Percentiles rank a stretch among this genome's conserved stretches.
Conservation (phyloP, 2,329 filamentous ascomycete species). For the Tolypocladium endophyticum region DNA sequence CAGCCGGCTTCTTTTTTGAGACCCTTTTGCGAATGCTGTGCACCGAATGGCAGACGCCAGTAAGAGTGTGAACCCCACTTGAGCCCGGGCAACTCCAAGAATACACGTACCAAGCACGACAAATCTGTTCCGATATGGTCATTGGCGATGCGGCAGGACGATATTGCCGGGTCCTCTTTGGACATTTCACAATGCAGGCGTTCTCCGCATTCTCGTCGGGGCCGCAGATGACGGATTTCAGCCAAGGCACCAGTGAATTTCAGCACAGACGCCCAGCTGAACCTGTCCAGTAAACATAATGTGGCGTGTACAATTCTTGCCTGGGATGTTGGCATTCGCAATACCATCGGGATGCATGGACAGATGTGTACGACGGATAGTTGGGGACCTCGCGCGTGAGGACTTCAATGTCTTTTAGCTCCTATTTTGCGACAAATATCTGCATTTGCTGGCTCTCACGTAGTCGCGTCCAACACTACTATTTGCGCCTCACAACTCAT, state of each 20-base stretch:
- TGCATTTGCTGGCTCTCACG: neutral
- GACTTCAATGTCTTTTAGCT: neutral
- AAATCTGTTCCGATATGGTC: neutral
- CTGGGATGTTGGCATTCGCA: too few relatives aligned
- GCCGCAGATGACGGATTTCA: neutral
- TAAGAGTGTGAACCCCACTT: neutral
- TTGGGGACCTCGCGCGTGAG: neutral
- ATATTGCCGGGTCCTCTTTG: neutral
- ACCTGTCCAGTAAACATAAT: constrained; percentile 23
- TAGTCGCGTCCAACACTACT: neutral
- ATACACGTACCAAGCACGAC: neutral
- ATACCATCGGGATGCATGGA: neutral
- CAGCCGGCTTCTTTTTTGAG: neutral
- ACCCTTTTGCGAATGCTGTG: neutral
- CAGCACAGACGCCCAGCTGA: constrained; percentile 12
- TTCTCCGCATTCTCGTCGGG: neutral
- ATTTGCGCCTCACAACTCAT: neutral
- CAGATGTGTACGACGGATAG: neutral
- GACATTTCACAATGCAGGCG: neutral
- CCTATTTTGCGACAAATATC: neutral
- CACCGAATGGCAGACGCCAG: neutral
- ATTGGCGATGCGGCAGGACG: neutral
- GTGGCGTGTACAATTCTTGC: constrained; percentile 10
- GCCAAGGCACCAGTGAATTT: neutral
- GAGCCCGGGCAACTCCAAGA: neutral